A percentile compares a stretch with the other conserved stretches of the same genome.
These are phyloP conservation scores for Peniophora sp. DNA, from an alignment of 1,284 basidiomycete genomes.

Conservation along the genomic window DNA sequence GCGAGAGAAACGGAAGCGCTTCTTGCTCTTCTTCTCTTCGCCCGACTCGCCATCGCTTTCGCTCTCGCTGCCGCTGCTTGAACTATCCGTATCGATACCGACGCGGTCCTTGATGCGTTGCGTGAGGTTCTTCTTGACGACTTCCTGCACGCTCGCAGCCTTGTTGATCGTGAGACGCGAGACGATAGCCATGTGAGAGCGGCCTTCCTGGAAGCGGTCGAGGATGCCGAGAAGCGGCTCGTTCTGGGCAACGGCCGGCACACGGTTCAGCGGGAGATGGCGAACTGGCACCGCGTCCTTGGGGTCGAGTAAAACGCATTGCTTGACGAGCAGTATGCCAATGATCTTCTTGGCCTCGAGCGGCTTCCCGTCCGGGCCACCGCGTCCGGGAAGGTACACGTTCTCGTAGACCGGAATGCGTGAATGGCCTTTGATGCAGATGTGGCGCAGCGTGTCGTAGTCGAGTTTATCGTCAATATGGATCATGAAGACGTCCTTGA, in stretches of 20 bases:
- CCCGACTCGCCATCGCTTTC: constrained; percentile 25
- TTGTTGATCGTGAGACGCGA: constrained; percentile 42
- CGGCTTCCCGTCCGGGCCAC: constrained; percentile 15
- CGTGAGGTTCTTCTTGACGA: constrained; percentile 61
- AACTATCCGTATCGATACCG: constrained; percentile 46
- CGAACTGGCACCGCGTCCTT: constrained; percentile 77
- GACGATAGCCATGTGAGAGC: constrained; percentile 89
- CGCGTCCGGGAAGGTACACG: constrained; percentile 44
- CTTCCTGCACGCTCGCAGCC: constrained; percentile 59
- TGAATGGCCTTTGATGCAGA: constrained; percentile 75
- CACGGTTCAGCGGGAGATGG: constrained; percentile 75
- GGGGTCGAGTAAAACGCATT: constrained; percentile 85
- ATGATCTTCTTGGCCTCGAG: constrained; percentile 59
- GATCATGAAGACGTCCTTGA: constrained; percentile 76
- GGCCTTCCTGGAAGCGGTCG: constrained; percentile 87
- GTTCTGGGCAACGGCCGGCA: constrained; percentile 80
- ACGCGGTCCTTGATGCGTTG: constrained; percentile 59
- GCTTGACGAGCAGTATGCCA: constrained; percentile 77
- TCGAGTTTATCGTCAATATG: constrained; percentile 75
- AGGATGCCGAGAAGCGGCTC: constrained; percentile 82
- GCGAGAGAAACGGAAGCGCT: constrained; percentile 14
- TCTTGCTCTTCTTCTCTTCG: constrained; percentile 27
- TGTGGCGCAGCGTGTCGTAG: constrained; percentile 66
- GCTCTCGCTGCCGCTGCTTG: constrained; percentile 29
- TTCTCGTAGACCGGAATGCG: constrained; percentile 71